A percentile compares a stretch with the other conserved stretches of the same genome.
Evolutionary conservation across 2,329 filamentous ascomycete species (phyloP).

Genomic region (Aspergillus sp.): DNA sequence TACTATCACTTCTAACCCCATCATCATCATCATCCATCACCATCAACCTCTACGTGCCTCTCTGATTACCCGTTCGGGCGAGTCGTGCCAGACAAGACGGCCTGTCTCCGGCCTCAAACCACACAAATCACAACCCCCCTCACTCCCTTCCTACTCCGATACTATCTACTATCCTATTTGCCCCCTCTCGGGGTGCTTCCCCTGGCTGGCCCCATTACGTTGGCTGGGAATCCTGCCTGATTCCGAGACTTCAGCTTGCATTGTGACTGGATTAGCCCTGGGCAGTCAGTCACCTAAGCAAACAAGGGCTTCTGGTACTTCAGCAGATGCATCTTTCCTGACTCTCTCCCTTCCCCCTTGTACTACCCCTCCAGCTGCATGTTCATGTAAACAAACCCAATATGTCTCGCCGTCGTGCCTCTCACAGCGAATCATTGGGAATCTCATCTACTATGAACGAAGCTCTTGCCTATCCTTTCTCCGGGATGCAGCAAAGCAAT

Average conservation of each 20-base stretch:
- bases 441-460: constrained; percentile 34
- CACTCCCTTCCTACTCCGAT: not conserved
- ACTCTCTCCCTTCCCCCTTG: constrained; percentile 4
- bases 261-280: not conserved
- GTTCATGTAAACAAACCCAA: constrained; percentile 22
- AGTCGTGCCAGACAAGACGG: too few relatives aligned
- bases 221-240: not conserved
- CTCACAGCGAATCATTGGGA: constrained; percentile 37
- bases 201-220: constrained; percentile 1
- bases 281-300: constrained; percentile 16
- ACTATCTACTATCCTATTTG: not conserved
- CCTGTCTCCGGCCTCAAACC: too few relatives aligned
- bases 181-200: not conserved
- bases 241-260: not conserved
- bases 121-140: not conserved
- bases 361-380: constrained; percentile 14
- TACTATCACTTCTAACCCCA: not conserved
- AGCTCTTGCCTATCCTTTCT: constrained; percentile 38
- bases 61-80: too few relatives aligned
- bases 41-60: not conserved
- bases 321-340: constrained; percentile 21
- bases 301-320: constrained; percentile 16
- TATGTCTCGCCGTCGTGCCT: constrained; percentile 42
- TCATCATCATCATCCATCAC: not conserved
- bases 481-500: constrained; percentile 26